phyloP scores from a whole-genome alignment of 257 asterid genomes.

The Solanum bukasovii region DNA sequence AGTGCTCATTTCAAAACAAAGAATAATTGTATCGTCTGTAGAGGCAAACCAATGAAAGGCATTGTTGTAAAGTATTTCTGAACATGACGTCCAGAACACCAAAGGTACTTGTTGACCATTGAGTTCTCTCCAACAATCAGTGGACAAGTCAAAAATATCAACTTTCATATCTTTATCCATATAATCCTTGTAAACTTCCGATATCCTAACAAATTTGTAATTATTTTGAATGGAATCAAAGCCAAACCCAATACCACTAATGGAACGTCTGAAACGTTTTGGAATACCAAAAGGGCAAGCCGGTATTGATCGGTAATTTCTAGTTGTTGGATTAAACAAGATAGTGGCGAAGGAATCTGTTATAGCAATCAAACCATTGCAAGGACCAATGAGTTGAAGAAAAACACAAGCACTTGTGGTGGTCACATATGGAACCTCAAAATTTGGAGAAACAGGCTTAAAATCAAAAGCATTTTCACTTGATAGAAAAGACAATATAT shows the following conservation, averaged over 20 bases:
- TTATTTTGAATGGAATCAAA: not conserved
- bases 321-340: not conserved
- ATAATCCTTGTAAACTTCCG: not conserved
- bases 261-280: not conserved
- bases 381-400: not conserved
- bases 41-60: not conserved
- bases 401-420: not conserved
- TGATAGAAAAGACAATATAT: not conserved
- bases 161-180: not conserved
- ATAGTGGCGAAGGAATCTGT: not conserved
- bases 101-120: not conserved
- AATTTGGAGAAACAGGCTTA: not conserved
- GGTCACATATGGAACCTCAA: not conserved
- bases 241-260: not conserved
- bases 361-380: not conserved
- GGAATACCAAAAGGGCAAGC: not conserved
- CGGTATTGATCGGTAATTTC: not conserved
- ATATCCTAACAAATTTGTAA: not conserved
- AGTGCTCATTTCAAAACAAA: not conserved
- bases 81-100: not conserved
- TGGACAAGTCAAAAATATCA: not conserved
- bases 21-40: not conserved
- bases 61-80: not conserved
- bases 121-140: not conserved
- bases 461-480: not conserved